phyloP scores from a whole-genome alignment of 2,329 filamentous ascomycete species.

The Beauveria scarabaeidicola region DNA sequence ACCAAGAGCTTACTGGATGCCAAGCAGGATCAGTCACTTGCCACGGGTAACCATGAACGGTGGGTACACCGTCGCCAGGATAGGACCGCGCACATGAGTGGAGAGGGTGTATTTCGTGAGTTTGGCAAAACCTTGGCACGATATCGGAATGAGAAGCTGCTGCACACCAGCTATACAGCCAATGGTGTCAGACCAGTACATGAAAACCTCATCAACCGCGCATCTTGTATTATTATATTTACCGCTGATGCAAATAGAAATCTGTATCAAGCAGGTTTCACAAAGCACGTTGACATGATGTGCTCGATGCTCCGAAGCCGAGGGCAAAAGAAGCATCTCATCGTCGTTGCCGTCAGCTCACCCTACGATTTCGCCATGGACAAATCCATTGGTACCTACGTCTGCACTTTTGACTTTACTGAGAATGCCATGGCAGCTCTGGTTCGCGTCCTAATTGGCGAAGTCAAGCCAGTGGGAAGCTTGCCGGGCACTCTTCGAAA shows the following conservation, averaged over 20 bases:
- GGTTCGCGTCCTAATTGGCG: conserved; percentile 76
- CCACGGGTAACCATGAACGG: conserved; percentile 40
- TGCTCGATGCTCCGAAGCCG: conserved; percentile 72
- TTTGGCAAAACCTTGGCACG: conserved; percentile 81
- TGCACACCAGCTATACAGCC: conserved; percentile 92
- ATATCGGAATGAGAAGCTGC: conserved; percentile 72
- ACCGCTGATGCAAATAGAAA: conserved; percentile 93
- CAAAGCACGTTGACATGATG: conserved; percentile 93
- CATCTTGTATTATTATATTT: conserved; percentile 79
- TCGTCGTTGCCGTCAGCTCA: conserved; percentile 88
- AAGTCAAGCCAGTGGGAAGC: conserved; percentile 51
- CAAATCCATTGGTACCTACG: conserved; percentile 78
- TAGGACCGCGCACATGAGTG: conserved; percentile 67
- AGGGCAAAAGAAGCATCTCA: conserved; percentile 77
- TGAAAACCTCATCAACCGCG: conserved; percentile 83
- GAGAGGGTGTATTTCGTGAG: conserved; percentile 86
- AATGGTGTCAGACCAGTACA: conserved; percentile 89
- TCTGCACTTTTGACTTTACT: conserved; percentile 95
- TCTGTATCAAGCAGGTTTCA: conserved; percentile 87
- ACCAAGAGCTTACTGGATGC: conserved; percentile 60
- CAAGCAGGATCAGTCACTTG: conserved; percentile 29
- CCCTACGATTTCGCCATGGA: conserved; percentile 97
- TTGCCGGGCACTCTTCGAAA: conserved; percentile 71
- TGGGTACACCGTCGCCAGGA: conserved; percentile 49
- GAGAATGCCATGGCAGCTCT: conserved; percentile 82